Conservation (phyloP, 257 asterid genomes). For the Asclepias syriaca region DNA sequence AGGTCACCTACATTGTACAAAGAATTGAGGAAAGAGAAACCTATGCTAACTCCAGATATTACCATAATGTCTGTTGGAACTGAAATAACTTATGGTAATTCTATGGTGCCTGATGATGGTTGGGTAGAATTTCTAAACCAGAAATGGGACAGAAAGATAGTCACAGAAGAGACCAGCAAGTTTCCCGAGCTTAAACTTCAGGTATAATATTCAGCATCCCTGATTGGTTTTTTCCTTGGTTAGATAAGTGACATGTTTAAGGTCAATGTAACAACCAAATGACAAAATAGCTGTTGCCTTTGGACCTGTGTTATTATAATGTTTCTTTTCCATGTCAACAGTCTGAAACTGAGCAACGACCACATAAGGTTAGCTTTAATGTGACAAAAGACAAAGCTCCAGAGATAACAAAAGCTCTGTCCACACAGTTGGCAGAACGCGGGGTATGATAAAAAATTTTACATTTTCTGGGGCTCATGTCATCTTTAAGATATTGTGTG, state of each 20-base stretch:
- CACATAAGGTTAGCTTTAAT: conserved; percentile 90
- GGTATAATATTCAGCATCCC: conserved; percentile 36
- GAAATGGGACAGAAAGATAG: conserved; percentile 87
- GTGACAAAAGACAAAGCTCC: conserved; percentile 76
- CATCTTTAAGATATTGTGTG: neutral
- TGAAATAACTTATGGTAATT: conserved; percentile 91
- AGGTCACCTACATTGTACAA: conserved; percentile 90
- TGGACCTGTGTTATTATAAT: conserved; percentile 17
- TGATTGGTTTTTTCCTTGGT: conserved; percentile 8
- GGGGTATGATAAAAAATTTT: conserved; percentile 59
- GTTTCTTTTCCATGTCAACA: conserved; percentile 35
- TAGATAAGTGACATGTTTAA: neutral
- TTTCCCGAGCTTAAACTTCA: conserved; percentile 76
- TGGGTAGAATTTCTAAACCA: conserved; percentile 80
- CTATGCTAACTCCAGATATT: conserved; percentile 94
- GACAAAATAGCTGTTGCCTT: neutral
- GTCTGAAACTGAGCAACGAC: conserved; percentile 97
- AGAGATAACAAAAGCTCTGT: conserved; percentile 53
- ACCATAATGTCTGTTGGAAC: conserved; percentile 97
- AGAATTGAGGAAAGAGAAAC: conserved; percentile 93
- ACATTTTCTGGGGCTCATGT: neutral
- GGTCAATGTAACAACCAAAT: neutral
- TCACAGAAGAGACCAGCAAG: conserved; percentile 71
- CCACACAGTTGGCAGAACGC: conserved; percentile 45
- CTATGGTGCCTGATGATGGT: conserved; percentile 92